Percentiles rank a stretch among this genome's conserved stretches.
These are phyloP conservation scores for Leucosporidium creatinivorum DNA, from an alignment of 768 basidiomycete species.

Conservation along the genomic window DNA sequence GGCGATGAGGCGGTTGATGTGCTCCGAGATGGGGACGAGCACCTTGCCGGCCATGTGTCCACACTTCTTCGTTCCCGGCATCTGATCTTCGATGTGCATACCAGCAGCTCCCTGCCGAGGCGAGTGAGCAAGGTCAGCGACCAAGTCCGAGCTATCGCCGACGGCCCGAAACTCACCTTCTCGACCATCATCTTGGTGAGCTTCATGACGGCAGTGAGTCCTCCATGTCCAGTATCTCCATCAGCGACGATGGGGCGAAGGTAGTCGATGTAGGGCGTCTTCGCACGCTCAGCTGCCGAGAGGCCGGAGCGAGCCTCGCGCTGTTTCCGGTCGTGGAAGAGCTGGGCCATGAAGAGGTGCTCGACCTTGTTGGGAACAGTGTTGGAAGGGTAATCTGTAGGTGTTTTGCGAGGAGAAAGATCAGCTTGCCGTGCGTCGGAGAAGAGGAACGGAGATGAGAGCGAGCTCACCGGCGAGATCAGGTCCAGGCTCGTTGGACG, in stretches of 20 bases:
- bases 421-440: background rate
- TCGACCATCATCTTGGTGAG: conserved; percentile 98
- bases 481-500: conserved; percentile 92
- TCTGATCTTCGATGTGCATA: conserved; percentile 96
- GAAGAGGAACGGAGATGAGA: background rate
- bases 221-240: conserved; percentile 96
- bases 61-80: conserved; percentile 88
- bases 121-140: too few species aligned
- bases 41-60: conserved; percentile 91
- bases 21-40: conserved; percentile 92
- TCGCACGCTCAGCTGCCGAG: conserved; percentile 62
- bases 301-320: conserved; percentile 66
- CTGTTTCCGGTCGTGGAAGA: conserved; percentile 99
- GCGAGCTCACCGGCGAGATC: conserved; percentile 75
- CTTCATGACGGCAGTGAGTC: conserved; percentile 97
- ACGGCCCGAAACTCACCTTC: conserved; percentile 44
- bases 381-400: conserved; percentile 91
- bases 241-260: conserved; percentile 88
- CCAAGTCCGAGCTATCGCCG: too few species aligned
- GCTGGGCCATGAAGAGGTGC: conserved; percentile 93
- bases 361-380: conserved; percentile 97
- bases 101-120: conserved; percentile 68
- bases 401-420: background rate
- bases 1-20: conserved; percentile 94
- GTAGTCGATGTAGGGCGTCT: conserved; percentile 54